Evolutionary conservation across 2,329 filamentous ascomycete species (phyloP).

Genomic region (Trichoderma sp.): DNA sequence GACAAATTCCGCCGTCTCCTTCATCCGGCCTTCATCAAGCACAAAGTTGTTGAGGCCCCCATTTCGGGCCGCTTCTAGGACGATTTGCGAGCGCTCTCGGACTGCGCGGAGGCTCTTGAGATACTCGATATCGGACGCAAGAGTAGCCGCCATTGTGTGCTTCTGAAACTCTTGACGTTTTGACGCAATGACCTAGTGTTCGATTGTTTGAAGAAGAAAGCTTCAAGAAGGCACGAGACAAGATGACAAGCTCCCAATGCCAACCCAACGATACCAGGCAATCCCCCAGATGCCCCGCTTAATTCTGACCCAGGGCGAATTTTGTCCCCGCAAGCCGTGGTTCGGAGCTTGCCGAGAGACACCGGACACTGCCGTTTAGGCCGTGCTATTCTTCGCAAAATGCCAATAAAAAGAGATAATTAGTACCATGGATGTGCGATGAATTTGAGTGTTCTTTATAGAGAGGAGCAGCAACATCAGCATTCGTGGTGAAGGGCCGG

Average conservation of each 20-base stretch:
- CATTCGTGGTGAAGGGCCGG: too few relatives aligned
- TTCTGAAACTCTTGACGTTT: too few relatives aligned
- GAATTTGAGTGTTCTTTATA: background rate
- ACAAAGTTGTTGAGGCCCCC: conserved; percentile 42
- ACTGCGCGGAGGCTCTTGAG: conserved; percentile 37
- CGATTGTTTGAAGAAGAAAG: background rate
- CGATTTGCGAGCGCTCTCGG: conserved; percentile 34
- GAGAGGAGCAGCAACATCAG: background rate
- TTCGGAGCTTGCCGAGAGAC: conserved; percentile 14
- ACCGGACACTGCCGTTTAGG: conserved; percentile 4
- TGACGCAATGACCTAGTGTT: background rate
- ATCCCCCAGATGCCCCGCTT: conserved; percentile 11
- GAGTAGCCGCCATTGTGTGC: background rate
- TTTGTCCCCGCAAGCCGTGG: background rate
- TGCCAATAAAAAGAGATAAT: background rate
- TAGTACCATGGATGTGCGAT: background rate
- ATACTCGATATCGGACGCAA: conserved; percentile 26
- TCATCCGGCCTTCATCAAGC: conserved; percentile 38
- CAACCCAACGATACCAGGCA: conserved; percentile 1
- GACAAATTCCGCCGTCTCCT: conserved; percentile 42
- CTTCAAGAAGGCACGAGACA: background rate
- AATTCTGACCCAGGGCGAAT: background rate
- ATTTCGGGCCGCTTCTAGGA: conserved; percentile 36
- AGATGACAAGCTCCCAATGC: conserved; percentile 10
- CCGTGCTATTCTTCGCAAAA: background rate